Base-by-base conservation (phyloP, 179 eudicot species). In the Beta lomatogona region DNA sequence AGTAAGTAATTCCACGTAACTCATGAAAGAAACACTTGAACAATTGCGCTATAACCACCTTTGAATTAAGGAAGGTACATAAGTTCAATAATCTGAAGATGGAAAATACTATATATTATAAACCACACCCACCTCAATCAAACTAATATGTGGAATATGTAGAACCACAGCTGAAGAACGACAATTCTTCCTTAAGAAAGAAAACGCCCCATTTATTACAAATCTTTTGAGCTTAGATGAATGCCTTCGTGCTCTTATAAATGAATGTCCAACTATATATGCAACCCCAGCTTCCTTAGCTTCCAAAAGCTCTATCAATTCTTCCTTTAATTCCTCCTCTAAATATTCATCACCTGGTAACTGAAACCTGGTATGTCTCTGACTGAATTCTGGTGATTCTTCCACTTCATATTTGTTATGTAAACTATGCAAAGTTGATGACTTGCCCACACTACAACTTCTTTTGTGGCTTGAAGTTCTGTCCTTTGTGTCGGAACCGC, bases 121-220 rank as follows among this genome's bases (percentile, higher is more conserved):
- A 79, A 78, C 78, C 87, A 86, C 81, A 22, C 91, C 91, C 71
- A 89, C 90, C 73, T 87, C 83, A 83, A 89, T 87, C 84, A 89
- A 81, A 78, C 86, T 89, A 61, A 86, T 86, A 71, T 85, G 90
- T 55, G 91, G 91, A 52, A 89, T 84, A 48, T 83, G 89, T 83
- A 88, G 86, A 12, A 82, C 82, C 31, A 89, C 88, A 61, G 86
- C 70, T 0, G 92, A 85, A 2, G 89, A 80, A 31, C 90, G 83
- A 53, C 88, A 83, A 64, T 89, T 89, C 75, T 83, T 88, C 11
- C 88, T 77, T 12, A 89, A 73, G 79, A 85, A 86, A 31, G 88
- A 76, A 80, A 84, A 89, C 14, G 72, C 85, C 13, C 76, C 75
- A 46, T 89, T 77, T 44, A 89, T 86, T 60, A 86, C 76, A 54